These are phyloP conservation scores for Colletotrichum siamense DNA, from an alignment of 2,329 filamentous ascomycete species.

Conservation along the genomic window DNA sequence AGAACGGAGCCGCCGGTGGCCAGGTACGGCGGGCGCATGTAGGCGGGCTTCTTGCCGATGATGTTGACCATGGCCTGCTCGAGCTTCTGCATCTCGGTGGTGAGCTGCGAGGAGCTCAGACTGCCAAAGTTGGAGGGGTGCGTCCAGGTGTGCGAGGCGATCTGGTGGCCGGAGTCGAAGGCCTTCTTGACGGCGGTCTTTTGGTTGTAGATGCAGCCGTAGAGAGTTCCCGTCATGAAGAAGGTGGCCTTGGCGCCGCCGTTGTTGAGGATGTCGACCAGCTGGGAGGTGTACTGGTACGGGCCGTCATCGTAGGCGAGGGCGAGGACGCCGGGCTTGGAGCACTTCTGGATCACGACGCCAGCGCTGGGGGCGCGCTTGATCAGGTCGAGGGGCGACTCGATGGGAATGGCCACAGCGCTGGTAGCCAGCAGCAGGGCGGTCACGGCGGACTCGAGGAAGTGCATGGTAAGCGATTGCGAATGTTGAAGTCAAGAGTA, in stretches of 20 bases:
- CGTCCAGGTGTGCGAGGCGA: slow-evolving; percentile 60
- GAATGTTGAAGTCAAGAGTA: not conserved
- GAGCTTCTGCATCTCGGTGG: slow-evolving; percentile 53
- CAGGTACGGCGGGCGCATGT: slow-evolving; percentile 57
- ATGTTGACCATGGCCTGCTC: slow-evolving; percentile 58
- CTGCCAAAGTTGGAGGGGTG: slow-evolving; percentile 49
- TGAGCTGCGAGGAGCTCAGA: slow-evolving; percentile 42
- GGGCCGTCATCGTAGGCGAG: slow-evolving; percentile 62
- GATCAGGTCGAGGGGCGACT: slow-evolving; percentile 43
- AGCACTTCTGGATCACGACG: slow-evolving; percentile 50
- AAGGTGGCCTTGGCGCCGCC: slow-evolving; percentile 58
- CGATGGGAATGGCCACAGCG: slow-evolving; percentile 33
- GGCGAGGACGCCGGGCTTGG: slow-evolving; percentile 48
- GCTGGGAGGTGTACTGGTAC: slow-evolving; percentile 50
- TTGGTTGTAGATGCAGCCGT: slow-evolving; percentile 57
- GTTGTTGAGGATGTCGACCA: slow-evolving; percentile 56
- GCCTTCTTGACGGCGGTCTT: slow-evolving; percentile 58
- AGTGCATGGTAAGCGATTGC: slow-evolving; percentile 26
- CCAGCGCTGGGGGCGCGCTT: slow-evolving; percentile 46
- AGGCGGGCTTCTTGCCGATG: slow-evolving; percentile 51
- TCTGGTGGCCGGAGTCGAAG: slow-evolving; percentile 55
- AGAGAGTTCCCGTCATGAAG: slow-evolving; percentile 57
- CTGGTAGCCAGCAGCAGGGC: slow-evolving; percentile 30
- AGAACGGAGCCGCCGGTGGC: slow-evolving; percentile 50
- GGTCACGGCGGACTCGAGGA: slow-evolving; percentile 27